These are phyloP conservation scores for Fusarium pseudograminearum DNA, from an alignment of 2,329 filamentous ascomycete genomes.

Conservation along the genomic window DNA sequence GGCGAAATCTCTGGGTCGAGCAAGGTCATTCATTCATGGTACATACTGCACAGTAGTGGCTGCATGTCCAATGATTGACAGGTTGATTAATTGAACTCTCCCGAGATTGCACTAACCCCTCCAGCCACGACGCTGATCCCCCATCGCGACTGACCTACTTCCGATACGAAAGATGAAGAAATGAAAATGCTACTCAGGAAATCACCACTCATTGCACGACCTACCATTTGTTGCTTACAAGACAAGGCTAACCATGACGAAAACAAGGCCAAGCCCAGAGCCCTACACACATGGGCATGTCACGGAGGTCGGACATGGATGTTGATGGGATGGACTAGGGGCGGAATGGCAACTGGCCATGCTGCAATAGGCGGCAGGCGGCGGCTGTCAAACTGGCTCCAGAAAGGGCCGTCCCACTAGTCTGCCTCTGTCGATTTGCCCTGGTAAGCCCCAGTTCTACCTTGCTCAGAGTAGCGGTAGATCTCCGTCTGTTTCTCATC, in stretches of 20 bases:
- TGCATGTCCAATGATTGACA: slow-evolving; percentile 27
- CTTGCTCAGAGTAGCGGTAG: slow-evolving; percentile 41
- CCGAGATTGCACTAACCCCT: slow-evolving; percentile 36
- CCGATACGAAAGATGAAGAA: slow-evolving; percentile 30
- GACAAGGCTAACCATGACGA: slow-evolving; percentile 14
- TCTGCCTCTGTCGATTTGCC: slow-evolving; percentile 41
- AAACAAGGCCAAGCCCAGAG: slow-evolving; percentile 26
- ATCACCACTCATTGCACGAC: slow-evolving; percentile 12
- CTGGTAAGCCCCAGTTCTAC: slow-evolving; percentile 39
- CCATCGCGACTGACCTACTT: slow-evolving; percentile 20
- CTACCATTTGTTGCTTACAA: slow-evolving; percentile 27
- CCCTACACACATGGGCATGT: slow-evolving; percentile 32
- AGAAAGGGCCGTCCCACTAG: slow-evolving; percentile 49
- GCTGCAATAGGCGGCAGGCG: slow-evolving; percentile 41
- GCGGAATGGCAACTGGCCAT: slow-evolving; percentile 44
- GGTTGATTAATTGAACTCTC: slow-evolving; percentile 21
- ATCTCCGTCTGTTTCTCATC: slow-evolving; percentile 32
- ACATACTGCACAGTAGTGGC: slow-evolving; percentile 15
- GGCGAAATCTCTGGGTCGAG: slow-evolving; percentile 17
- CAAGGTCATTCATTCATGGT: slow-evolving; percentile 10
- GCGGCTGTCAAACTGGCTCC: slow-evolving; percentile 49
- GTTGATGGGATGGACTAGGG: slow-evolving; percentile 37
- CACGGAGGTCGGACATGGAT: slow-evolving; percentile 37
- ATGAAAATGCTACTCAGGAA: slow-evolving; percentile 40
- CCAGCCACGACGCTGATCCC: slow-evolving; percentile 24